Evolutionary conservation across 768 basidiomycete genomes (phyloP), one percentile per base, ranked within the genome.

Genomic region (Hortiboletus flavorubellus): DNA sequence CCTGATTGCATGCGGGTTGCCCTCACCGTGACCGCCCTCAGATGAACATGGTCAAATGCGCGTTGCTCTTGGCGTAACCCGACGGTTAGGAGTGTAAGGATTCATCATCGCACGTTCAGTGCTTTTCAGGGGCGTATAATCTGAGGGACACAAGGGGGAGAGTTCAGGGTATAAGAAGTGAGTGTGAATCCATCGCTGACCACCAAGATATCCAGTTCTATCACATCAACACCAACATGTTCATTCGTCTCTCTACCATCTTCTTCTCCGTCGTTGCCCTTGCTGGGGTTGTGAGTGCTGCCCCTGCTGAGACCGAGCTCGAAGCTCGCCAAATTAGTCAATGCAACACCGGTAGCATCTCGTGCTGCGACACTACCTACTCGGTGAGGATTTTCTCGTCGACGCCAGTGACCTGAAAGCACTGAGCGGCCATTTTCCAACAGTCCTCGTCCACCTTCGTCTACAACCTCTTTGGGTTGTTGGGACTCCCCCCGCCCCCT

Each of bases 261-360:
- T 15, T 37, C 14, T 37, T 37, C 14, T 37, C 35, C 14, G 35
- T 37, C 14, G 12, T 37, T n/a, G 48, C 76, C 31, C 46, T 48
- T 14, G 26, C 26, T 26, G 26, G 26, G 26, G 26, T 26, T 26
- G 26, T 5, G 26, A 26, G 3, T 26, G 26, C 26, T 26, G 26
- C 26, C 26, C 26, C 26, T 26, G 26, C 26, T 26, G 26, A 26
- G 26, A 4, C 26, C 5, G 26, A 26, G 26, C 26, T 26, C 2
- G 26, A 26, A 26, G 26, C 26, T 26, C 26, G 26, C 26, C 26
- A 26, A 26, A 26, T 26, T 26, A 26, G 26, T 5, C 26, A 26
- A 26, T 26, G 26, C 26, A 26, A 26, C 26, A 26, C 26, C 2
- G 26, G 26, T 5, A 26, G 26, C 26, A 26, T 26, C 26, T 26